Percentiles rank a stretch among this genome's conserved stretches.
These are phyloP conservation scores for Chaetomium strumarium DNA, from an alignment of 2,329 filamentous ascomycete species.

Conservation along the genomic window DNA sequence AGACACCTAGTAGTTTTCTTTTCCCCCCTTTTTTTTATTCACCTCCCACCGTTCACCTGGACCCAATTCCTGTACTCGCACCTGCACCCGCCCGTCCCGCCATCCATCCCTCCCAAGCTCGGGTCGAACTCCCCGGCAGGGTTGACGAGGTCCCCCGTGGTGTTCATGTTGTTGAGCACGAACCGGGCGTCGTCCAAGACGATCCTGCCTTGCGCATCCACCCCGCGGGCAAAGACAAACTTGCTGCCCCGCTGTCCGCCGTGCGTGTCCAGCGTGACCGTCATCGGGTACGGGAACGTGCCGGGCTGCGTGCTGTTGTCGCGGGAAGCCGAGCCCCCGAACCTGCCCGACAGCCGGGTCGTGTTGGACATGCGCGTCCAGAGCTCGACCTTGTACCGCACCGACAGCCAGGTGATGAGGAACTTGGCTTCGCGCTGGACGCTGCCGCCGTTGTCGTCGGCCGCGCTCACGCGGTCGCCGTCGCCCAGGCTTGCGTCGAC, in stretches of 20 bases:
- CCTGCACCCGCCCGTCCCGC: conserved; percentile 56
- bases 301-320: conserved; percentile 42
- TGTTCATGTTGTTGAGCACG: conserved; percentile 44
- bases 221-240: conserved; percentile 47
- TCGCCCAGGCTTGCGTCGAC: conserved; percentile 23
- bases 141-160: conserved; percentile 50
- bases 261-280: conserved; percentile 56
- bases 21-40: not conserved
- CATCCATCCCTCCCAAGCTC: conserved; percentile 55
- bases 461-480: conserved; percentile 24
- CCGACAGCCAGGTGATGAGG: conserved; percentile 54
- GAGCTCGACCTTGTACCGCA: conserved; percentile 58
- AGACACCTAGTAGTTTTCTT: not conserved
- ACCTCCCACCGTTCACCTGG: conserved; percentile 13
- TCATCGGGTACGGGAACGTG: conserved; percentile 59
- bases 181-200: conserved; percentile 38
- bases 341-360: conserved; percentile 34
- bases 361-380: conserved; percentile 51
- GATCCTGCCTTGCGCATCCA: conserved; percentile 43
- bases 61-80: conserved; percentile 56
- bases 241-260: conserved; percentile 51
- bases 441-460: conserved; percentile 52
- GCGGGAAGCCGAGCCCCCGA: conserved; percentile 21
- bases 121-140: conserved; percentile 38
- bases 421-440: conserved; percentile 47